phyloP scores from a whole-genome alignment of 805 yeast genomes.

The Scheffersomyces ergatensis region DNA sequence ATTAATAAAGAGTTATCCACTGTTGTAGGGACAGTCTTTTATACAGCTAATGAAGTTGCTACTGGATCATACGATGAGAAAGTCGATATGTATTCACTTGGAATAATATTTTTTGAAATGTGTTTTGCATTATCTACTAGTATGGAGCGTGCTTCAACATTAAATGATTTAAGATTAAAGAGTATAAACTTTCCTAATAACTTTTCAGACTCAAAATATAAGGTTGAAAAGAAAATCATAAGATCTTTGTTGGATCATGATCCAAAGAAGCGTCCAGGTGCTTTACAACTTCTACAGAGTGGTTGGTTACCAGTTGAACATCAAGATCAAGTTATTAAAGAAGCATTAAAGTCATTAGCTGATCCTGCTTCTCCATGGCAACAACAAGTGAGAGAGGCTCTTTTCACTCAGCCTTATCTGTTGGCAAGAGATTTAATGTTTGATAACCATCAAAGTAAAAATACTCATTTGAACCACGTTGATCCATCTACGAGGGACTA shows the following conservation, averaged over 20 bases:
- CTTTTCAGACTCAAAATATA: slow-evolving; percentile 50
- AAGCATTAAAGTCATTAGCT: slow-evolving; percentile 79
- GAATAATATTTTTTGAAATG: slow-evolving; percentile 96
- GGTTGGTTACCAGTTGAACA: slow-evolving; percentile 86
- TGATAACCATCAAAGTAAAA: slow-evolving; percentile 45
- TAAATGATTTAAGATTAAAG: slow-evolving; percentile 61
- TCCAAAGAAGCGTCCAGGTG: slow-evolving; percentile 77
- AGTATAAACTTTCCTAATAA: slow-evolving; percentile 68
- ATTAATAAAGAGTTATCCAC: slow-evolving; percentile 75
- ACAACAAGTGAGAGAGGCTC: slow-evolving; percentile 80
- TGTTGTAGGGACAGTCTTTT: slow-evolving; percentile 90
- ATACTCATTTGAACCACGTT: slow-evolving; percentile 21
- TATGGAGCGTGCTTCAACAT: slow-evolving; percentile 83
- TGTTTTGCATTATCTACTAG: slow-evolving; percentile 79
- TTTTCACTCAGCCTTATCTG: slow-evolving; percentile 82
- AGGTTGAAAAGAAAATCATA: slow-evolving; percentile 67
- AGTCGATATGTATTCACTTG: slow-evolving; percentile 93
- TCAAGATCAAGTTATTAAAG: slow-evolving; percentile 85
- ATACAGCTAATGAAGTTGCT: slow-evolving; percentile 87
- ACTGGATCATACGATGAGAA: slow-evolving; percentile 85
- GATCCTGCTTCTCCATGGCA: slow-evolving; percentile 95
- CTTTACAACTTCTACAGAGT: slow-evolving; percentile 68
- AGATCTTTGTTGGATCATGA: slow-evolving; percentile 70
- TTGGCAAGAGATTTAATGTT: slow-evolving; percentile 82
- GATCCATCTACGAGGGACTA: slow-evolving; percentile 32